Conservation (phyloP, 2,329 filamentous ascomycete genomes). For the Pseudomassariella vexata region DNA sequence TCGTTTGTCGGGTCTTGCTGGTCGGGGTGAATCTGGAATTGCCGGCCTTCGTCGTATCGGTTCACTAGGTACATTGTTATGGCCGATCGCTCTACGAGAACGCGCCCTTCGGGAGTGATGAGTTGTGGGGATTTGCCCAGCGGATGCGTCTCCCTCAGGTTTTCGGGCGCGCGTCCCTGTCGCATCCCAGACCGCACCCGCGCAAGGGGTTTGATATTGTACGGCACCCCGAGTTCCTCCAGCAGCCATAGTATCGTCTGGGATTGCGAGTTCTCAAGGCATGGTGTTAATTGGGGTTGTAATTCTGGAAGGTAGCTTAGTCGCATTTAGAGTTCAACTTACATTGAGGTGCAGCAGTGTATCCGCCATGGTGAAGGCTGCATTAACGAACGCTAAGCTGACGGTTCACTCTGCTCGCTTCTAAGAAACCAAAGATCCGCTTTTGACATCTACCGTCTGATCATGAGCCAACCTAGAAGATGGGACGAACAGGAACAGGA, state of each 20-base stretch:
- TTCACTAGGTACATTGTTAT: constrained; percentile 14
- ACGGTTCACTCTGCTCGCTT: no score
- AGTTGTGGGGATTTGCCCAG: constrained; percentile 14
- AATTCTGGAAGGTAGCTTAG: no score
- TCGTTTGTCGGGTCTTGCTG: constrained; percentile 4
- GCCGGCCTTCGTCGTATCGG: constrained; percentile 10
- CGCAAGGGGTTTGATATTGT: constrained; percentile 11
- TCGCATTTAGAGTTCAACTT: no score
- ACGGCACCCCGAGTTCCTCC: constrained; percentile 12
- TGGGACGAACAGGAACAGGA: no score
- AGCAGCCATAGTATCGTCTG: constrained; percentile 15
- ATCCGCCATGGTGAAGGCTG: no score
- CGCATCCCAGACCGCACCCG: no score
- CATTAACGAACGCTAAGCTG: no score
- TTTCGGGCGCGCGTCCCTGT: constrained; percentile 6
- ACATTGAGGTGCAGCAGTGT: no score
- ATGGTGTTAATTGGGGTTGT: neutral
- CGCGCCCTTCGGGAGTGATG: constrained; percentile 11
- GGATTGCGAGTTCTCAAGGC: constrained; percentile 13
- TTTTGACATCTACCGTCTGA: no score
- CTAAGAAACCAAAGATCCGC: no score
- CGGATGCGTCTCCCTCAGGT: constrained; percentile 10
- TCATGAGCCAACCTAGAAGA: no score
- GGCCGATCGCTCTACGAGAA: constrained; percentile 13
- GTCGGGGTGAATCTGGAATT: constrained; percentile 7